phyloP scores from a whole-genome alignment of 352 stramenopile genomes.

The Globisporangium orthogonon region DNA sequence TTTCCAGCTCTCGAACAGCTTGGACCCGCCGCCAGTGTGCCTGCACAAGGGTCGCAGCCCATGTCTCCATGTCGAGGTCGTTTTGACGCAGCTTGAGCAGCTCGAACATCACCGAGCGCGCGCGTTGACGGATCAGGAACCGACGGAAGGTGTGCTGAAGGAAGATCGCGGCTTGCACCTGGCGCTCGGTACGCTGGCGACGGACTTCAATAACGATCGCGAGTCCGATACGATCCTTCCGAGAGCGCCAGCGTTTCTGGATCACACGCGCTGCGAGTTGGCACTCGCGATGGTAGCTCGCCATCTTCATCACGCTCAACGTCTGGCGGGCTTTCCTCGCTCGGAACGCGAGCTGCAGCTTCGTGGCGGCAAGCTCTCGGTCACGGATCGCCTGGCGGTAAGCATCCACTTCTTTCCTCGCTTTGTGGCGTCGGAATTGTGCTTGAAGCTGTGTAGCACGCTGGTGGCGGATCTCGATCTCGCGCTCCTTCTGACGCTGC shows the following conservation, averaged over 20 bases:
- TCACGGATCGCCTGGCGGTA: slow-evolving; percentile 21
- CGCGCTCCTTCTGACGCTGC: slow-evolving; percentile 20
- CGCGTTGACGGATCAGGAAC: slow-evolving; percentile 38
- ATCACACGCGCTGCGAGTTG: slow-evolving; percentile 31
- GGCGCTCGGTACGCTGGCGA: slow-evolving; percentile 19
- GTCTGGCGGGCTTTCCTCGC: slow-evolving; percentile 35
- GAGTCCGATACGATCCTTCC: slow-evolving; percentile 37
- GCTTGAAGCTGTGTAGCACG: slow-evolving; percentile 46
- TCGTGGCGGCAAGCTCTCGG: slow-evolving; percentile 40
- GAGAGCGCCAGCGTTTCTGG: slow-evolving; percentile 46
- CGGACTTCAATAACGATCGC: slow-evolving; percentile 32
- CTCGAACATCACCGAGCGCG: slow-evolving; percentile 36
- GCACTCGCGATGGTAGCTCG: slow-evolving; percentile 27
- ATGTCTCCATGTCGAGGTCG: slow-evolving; percentile 54
- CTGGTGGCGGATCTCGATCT: slow-evolving; percentile 26
- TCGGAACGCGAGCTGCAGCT: slow-evolving; percentile 55
- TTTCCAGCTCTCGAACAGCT: slow-evolving; percentile 25
- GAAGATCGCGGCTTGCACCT: slow-evolving; percentile 25
- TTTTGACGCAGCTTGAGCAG: slow-evolving; percentile 33
- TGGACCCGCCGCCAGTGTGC: slow-evolving; percentile 46
- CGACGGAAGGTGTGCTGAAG: slow-evolving; percentile 41
- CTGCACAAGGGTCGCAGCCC: slow-evolving; percentile 68
- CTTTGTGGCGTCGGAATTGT: slow-evolving; percentile 36
- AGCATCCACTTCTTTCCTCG: slow-evolving; percentile 21
- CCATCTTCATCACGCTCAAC: slow-evolving; percentile 33